Percentiles rank a stretch among this genome's conserved stretches.
Conservation (phyloP, 371 early-diverging fungal genomes). For the Mortierella sp. region DNA sequence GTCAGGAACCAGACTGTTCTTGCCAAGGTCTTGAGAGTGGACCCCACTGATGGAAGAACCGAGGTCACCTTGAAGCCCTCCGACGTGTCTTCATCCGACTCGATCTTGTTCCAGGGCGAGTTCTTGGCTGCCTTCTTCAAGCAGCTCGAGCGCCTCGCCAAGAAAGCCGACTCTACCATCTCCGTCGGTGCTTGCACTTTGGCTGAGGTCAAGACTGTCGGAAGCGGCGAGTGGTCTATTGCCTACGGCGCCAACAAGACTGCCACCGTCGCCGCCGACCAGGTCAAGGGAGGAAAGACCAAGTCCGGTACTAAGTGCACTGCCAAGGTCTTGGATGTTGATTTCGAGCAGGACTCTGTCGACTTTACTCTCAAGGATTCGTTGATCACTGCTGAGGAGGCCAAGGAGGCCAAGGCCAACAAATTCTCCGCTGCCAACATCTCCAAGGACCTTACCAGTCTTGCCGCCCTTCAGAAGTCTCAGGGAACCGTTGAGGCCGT, state of each 20-base stretch:
- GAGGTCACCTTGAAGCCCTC: constrained; percentile 76
- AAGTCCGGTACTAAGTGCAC: constrained; percentile 62
- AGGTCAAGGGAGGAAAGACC: constrained; percentile 60
- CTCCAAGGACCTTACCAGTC: constrained; percentile 41
- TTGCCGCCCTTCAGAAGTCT: constrained; percentile 55
- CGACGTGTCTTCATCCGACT: constrained; percentile 45
- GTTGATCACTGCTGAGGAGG: constrained; percentile 45
- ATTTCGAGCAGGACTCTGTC: constrained; percentile 67
- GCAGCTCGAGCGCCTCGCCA: constrained; percentile 57
- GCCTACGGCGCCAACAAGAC: constrained; percentile 61
- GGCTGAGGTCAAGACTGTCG: constrained; percentile 68
- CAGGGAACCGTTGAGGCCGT: constrained; percentile 62
- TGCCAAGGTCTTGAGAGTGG: constrained; percentile 64
- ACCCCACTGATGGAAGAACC: constrained; percentile 57
- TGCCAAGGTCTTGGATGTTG: constrained; percentile 76
- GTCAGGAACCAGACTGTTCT: constrained; percentile 75
- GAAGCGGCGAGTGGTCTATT: constrained; percentile 70
- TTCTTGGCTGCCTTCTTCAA: constrained; percentile 66
- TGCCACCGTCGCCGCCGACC: constrained; percentile 70
- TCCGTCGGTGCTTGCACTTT: constrained; percentile 57
- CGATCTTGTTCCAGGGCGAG: constrained; percentile 58
- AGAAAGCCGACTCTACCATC: constrained; percentile 37
- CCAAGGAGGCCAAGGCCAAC: constrained; percentile 38
- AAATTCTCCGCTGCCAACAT: constrained; percentile 23
- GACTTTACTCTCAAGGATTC: constrained; percentile 69